phyloP scores from a whole-genome alignment of 2,329 filamentous ascomycete genomes.

The Fusarium sororula region DNA sequence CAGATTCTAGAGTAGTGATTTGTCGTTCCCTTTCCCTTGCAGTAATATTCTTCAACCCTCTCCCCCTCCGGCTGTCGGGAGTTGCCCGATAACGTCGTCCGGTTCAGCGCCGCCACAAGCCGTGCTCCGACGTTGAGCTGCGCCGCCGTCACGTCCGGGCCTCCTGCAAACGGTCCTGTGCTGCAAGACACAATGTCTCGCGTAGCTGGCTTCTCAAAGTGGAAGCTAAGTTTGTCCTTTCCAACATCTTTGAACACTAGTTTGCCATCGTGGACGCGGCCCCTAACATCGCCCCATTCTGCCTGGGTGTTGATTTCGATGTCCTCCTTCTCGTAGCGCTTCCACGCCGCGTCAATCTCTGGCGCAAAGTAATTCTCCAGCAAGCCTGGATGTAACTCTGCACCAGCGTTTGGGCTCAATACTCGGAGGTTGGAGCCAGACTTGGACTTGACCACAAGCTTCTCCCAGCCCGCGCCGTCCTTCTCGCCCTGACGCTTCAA shows the following conservation, averaged over 20 bases:
- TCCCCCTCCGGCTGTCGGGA: conserved; percentile 63
- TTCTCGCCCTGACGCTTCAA: conserved; percentile 56
- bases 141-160: conserved; percentile 52
- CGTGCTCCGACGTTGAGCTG: conserved; percentile 74
- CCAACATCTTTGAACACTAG: conserved; percentile 54
- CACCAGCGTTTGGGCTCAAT: conserved; percentile 62
- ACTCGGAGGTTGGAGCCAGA: conserved; percentile 57
- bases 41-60: conserved; percentile 61
- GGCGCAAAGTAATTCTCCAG: conserved; percentile 61
- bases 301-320: conserved; percentile 65
- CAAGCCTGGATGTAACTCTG: conserved; percentile 53
- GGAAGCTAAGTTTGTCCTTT: conserved; percentile 42
- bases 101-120: conserved; percentile 79
- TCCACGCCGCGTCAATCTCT: conserved; percentile 63
- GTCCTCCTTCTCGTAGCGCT: conserved; percentile 54
- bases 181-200: conserved; percentile 62
- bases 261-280: conserved; percentile 51
- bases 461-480: conserved; percentile 62
- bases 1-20: conserved; percentile 75
- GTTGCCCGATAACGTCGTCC: conserved; percentile 70
- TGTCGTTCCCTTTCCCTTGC: conserved; percentile 54
- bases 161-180: conserved; percentile 62
- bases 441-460: conserved; percentile 56
- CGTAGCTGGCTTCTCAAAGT: conserved; percentile 58
- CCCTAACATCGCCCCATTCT: conserved; percentile 59